Evolutionary conservation across 768 basidiomycete species (phyloP).

Genomic region (Amanita jacksonii): DNA sequence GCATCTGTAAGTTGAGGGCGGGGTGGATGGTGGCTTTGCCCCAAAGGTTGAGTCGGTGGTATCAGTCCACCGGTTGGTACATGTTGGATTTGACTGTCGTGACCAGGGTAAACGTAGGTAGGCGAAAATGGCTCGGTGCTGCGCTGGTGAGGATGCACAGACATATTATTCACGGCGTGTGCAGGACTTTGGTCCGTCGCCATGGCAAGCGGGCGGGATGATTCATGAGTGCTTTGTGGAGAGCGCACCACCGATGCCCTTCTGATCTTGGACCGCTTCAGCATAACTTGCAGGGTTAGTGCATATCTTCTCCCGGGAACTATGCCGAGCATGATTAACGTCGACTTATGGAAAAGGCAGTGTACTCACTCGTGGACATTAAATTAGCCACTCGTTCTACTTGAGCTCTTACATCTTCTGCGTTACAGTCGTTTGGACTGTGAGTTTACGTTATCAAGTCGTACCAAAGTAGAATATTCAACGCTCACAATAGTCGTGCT

Average conservation of each 20-base stretch:
- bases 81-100: conserved; percentile 19
- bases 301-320: conserved; percentile 94
- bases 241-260: conserved; percentile 50
- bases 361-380: conserved; percentile 64
- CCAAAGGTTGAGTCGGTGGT: conserved; percentile 19
- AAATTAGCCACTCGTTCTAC: conserved; percentile 71
- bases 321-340: conserved; percentile 19
- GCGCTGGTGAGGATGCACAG: conserved; percentile 22
- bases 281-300: conserved; percentile 79
- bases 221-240: conserved; percentile 47
- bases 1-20: conserved; percentile 30
- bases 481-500: conserved; percentile 73
- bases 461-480: neutral
- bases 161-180: conserved; percentile 3
- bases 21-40: conserved; percentile 13
- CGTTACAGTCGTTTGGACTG: conserved; percentile 79
- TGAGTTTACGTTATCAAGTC: conserved; percentile 5
- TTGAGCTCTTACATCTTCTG: conserved; percentile 59
- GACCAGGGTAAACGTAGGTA: conserved; percentile 37
- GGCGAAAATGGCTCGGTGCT: conserved; percentile 46
- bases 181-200: conserved; percentile 19
- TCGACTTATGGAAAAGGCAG: neutral
- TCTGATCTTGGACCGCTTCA: conserved; percentile 66
- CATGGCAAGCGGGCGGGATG: conserved; percentile 39
- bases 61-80: conserved; percentile 13